Evolutionary conservation across 352 stramenopile species (phyloP), one percentile per base, ranked within the genome.

Genomic region (Globisporangium middletonii): DNA sequence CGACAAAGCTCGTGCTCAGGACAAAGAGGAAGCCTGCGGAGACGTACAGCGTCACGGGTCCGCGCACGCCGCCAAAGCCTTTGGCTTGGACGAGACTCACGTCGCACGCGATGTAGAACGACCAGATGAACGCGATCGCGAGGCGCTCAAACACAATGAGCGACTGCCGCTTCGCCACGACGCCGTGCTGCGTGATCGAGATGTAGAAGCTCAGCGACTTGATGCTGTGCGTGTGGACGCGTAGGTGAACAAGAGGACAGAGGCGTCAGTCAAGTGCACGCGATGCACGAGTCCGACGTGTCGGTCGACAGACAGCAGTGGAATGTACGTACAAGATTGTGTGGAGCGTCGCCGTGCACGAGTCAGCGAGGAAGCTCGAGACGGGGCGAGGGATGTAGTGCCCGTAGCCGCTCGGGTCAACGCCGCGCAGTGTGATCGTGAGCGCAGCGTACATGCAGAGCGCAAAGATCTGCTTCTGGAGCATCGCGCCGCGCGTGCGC

Each of bases 321-420:
- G 12, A 58, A 33, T 19, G 13, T 45, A 74, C 72, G 50, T 66
- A 81, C 72, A 77, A 84, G 53, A 87, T 71, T 1, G 76, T 77
- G 66, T 75, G 83, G 23, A 87, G 59, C 49, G 76, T 66, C 3
- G 76, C 76, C 4, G 79, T 89, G 45, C 79, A 89, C 42, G 77
- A 74, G 59, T 89, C 68, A 6, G 71, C 63, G 51, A 87, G 60
- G 45, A 86, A 84, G 3, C 70, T 67, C 11, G 54, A 51, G 27
- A 87, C 35, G 0, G 73, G 64, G 0, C 69, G 64, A 3, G 79
- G 76, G 1, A 79, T 53, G 38, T 75, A 72, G 53, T 83, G 67
- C 11, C 67, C 73, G 56, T 87, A 89, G 55, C 71, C 72, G 2
- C 50, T 57, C 2, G 79, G 79, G 43, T 89, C 79, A 6, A 82